Evolutionary conservation across 163 green algal genomes (phyloP).

Genomic region (Prototheca stagnorum): DNA sequence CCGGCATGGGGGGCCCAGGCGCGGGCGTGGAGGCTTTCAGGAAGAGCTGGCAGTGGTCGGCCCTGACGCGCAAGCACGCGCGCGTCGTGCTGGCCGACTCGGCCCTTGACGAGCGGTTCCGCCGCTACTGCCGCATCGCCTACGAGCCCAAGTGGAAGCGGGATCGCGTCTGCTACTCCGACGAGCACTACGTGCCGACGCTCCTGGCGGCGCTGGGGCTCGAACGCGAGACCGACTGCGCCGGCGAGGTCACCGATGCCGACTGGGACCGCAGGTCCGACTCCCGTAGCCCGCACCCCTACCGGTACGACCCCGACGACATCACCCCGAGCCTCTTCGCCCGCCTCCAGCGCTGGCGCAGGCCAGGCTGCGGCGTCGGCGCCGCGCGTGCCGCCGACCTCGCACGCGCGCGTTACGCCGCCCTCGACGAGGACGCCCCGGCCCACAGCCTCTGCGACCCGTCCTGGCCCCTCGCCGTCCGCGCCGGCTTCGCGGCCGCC

Average conservation of each 20-base stretch:
- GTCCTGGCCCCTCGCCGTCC: too few relatives aligned
- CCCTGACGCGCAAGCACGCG: constrained; percentile 38
- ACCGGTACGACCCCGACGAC: constrained; percentile 2
- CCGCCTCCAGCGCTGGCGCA: background rate
- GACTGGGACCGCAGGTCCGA: constrained; percentile 5
- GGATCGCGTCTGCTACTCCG: constrained; percentile 18
- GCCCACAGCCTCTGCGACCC: too few relatives aligned
- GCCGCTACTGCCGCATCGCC: constrained; percentile 1
- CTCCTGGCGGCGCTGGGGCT: constrained; percentile 38
- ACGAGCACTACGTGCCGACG: constrained; percentile 63
- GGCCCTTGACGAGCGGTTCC: constrained; percentile 27
- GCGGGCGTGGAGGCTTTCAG: constrained; percentile 19
- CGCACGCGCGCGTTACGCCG: too few relatives aligned
- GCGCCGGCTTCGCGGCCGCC: too few relatives aligned
- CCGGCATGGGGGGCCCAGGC: background rate
- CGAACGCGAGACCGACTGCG: constrained; percentile 34
- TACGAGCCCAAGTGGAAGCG: constrained; percentile 2
- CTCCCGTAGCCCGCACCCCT: constrained; percentile 5
- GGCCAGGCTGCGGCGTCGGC: background rate
- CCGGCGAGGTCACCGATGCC: constrained; percentile 5
- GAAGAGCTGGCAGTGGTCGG: constrained; percentile 46
- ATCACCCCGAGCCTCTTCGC: background rate
- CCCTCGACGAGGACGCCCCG: too few relatives aligned
- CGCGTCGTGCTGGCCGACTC: constrained; percentile 27
- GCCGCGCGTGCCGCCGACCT: too few relatives aligned